Percentiles rank a stretch among this genome's conserved stretches.
These are phyloP conservation scores for Phtheirospermum japonicum DNA, from an alignment of 257 asterid species.

Conservation along the genomic window DNA sequence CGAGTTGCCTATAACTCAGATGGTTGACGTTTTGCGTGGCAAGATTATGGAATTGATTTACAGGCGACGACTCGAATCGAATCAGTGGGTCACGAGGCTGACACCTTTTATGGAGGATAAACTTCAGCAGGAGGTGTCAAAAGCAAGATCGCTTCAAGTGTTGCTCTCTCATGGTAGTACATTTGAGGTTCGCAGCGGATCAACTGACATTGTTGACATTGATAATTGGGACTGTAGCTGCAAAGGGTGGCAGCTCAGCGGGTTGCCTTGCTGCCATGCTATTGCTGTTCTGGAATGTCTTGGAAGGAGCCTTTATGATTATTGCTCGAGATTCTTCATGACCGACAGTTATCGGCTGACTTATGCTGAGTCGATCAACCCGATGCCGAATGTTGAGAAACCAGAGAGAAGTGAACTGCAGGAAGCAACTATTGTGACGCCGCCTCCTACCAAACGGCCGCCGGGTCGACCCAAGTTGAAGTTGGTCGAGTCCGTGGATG, in stretches of 20 bases:
- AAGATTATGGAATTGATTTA: conserved; percentile 90
- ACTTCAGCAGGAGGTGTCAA: conserved; percentile 67
- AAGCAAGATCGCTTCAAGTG: conserved; percentile 55
- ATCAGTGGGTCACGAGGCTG: conserved; percentile 71
- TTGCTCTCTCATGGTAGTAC: conserved; percentile 49
- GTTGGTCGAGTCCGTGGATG: conserved; percentile 62
- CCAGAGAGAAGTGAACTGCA: conserved; percentile 59
- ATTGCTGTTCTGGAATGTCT: conserved; percentile 62
- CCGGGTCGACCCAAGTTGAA: conserved; percentile 93
- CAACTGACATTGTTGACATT: conserved; percentile 64
- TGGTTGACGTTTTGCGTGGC: conserved; percentile 90
- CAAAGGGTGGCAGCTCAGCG: conserved; percentile 85
- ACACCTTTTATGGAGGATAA: conserved; percentile 84
- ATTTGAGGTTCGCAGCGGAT: conserved; percentile 69
- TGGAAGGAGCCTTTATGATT: conserved; percentile 64
- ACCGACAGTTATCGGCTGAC: conserved; percentile 60
- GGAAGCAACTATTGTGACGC: conserved; percentile 62
- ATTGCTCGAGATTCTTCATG: conserved; percentile 71
- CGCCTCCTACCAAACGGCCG: conserved; percentile 91
- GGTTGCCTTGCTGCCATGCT: conserved; percentile 93
- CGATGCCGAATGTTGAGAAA: conserved; percentile 81
- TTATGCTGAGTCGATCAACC: conserved; percentile 83
- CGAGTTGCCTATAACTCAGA: conserved; percentile 93
- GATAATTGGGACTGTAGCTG: conserved; percentile 87
- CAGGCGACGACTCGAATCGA: conserved; percentile 69